Evolutionary conservation across 495 filamentous ascomycete genomes (phyloP).

Genomic region (Pyrenopolyporus hunteri): DNA sequence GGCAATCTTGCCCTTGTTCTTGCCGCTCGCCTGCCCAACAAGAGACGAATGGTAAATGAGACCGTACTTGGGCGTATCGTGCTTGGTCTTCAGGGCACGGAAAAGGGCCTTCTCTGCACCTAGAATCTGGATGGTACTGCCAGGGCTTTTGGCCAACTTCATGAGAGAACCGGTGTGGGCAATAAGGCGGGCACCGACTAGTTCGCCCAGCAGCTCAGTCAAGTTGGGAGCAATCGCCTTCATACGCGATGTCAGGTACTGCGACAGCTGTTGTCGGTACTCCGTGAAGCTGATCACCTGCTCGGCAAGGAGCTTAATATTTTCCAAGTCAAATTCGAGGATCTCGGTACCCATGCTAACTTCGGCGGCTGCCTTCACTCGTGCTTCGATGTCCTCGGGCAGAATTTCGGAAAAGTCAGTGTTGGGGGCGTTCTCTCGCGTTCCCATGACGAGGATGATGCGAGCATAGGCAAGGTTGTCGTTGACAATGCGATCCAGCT

Average conservation of each 20-base stretch:
- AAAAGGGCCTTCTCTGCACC: constrained; percentile 99
- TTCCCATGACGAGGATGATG: constrained; percentile 85
- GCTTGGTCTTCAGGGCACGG: constrained; percentile 97
- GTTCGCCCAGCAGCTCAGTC: constrained; percentile 89
- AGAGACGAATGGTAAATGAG: constrained; percentile 98
- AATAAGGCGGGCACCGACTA: constrained; percentile 94
- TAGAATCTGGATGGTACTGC: constrained; percentile 95
- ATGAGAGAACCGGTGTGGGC: constrained; percentile 93
- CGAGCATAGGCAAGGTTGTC: constrained; percentile 95
- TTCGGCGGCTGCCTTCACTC: constrained; percentile 92
- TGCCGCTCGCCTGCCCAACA: constrained; percentile 93
- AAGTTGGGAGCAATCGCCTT: constrained; percentile 95
- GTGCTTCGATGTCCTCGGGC: constrained; percentile 91
- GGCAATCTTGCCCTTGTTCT: constrained; percentile 99
- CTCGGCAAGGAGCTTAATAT: constrained; percentile 87
- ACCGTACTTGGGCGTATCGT: constrained; percentile 98
- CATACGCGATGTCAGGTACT: constrained; percentile 93
- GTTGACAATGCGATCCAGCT: constrained; percentile 94
- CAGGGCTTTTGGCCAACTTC: constrained; percentile 95
- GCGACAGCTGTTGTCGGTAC: constrained; percentile 84
- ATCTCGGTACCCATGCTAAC: constrained; percentile 99
- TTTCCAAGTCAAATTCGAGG: constrained; percentile 82
- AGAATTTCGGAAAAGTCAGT: constrained; percentile 89
- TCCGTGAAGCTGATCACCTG: constrained; percentile 91
- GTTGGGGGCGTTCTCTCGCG: constrained; percentile 75